Evolutionary conservation across 2,329 filamentous ascomycete genomes (phyloP), one percentile per base, ranked within the genome.

Genomic region (Neofusicoccum ribis): DNA sequence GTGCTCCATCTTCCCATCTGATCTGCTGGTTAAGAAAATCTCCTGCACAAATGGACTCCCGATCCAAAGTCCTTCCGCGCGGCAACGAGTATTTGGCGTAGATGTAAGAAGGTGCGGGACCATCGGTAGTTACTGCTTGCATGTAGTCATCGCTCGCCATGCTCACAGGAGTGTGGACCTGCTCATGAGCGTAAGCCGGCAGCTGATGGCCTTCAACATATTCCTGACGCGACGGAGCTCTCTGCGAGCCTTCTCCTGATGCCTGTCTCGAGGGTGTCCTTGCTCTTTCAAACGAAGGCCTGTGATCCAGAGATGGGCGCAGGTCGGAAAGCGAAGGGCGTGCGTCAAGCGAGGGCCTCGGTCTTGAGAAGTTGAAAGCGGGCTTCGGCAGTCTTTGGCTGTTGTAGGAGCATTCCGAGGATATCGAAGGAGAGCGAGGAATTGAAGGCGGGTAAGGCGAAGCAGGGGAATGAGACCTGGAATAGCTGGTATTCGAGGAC

Each of bases 311-410:
- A 5, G 76, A 76, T 15, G 86, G 86, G 9, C 84, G 27, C 17
- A 54, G n/a, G 23, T 64, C 62, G 9, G 52, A 58, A 8, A n/a
- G 37, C 39, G 61, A 52, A n/a, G 34, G 63, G 23, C 65, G 49
- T 20, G 58, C 70, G 15, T 76, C 74, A n/a, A 70, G 43, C 2
- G 68, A 67, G n/a, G 85, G 84, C 67, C 96, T 80, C 0, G 95
- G 95, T 49, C 95, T 86, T 0, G 95, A 98, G 76, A 98, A 98
- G 78, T 99, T 98, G 79, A 96, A 94, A 0, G 91, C 88, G 0
- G 92, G 91, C 15, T 89, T 86, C 12, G 89, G 87, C 41, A 93
- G 78, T 36, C 82, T 78, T 17, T 72, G 66, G 39, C 85, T 83
- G 54, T 80, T 84, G 50, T 85, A 84, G 1, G 93, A 96, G 59